Base-by-base conservation (phyloP, 345 rosid genomes). In the Pseudoturritis turrita region DNA sequence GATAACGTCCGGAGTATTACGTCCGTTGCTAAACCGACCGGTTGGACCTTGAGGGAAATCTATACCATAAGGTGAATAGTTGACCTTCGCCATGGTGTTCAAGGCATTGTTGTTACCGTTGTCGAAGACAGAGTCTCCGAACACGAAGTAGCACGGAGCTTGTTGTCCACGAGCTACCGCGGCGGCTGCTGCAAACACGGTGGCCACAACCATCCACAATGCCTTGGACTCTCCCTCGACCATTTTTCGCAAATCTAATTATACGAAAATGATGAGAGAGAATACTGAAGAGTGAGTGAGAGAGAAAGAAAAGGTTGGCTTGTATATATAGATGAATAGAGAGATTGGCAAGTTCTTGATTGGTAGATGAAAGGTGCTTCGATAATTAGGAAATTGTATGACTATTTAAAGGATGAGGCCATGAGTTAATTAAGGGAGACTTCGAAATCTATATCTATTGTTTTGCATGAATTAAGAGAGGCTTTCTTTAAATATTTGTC, bases 11-110 rank as follows among this genome's bases (percentile, higher is more conserved):
- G 83, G 79, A 4, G 75, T 59, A 53, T 77, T 89, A 59, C 44
- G 79, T 11, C 89, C 91, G 59, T 89, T 87, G 68, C 62, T 68
- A 76, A 89, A 89, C 47, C 96, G 80, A 47, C 96, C 91, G 1
- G 87, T 83, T 4, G 91, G 85, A 56, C 96, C 84, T 28, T 57
- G 31, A 0, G 83, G 60, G 11, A 75, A 85, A 57, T 89, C 89
- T 26, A 83, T 78, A 17, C 96, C 96, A 40, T 87, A 89, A 26
- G 95, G 95, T 6, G 9, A 4, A 53, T 82, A 88, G 72, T 87
- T 69, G 36, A 81, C 91, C 68, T 78, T 81, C 9, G 95, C 89
- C 17, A 1, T 15, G 3, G 89, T 85, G 13, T 14, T 2, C 28
- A 85, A 84, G 26, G 11, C 54, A 56, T 88, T 88, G 65, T 88